These are phyloP conservation scores for Gossypium gossypioides DNA, from an alignment of 441 rosid species.

Conservation along the genomic window DNA sequence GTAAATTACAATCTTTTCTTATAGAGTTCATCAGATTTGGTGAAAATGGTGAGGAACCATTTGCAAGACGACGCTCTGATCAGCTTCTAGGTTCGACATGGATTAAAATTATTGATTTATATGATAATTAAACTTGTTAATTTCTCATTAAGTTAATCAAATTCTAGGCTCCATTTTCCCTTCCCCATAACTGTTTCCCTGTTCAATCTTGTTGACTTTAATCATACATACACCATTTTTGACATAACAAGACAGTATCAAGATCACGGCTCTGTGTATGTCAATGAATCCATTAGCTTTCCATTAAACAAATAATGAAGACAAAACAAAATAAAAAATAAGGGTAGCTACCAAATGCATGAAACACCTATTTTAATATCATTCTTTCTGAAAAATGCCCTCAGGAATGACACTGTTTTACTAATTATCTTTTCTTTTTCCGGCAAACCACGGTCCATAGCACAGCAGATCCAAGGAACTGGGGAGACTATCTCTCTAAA, in stretches of 20 bases:
- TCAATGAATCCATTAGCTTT: constrained; percentile 8
- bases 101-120: neutral
- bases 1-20: neutral
- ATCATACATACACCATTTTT: neutral
- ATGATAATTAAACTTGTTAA: neutral
- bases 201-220: neutral
- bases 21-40: neutral
- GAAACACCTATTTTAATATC: constrained; percentile 24
- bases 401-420: constrained; percentile 22
- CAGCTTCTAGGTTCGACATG: neutral
- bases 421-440: constrained; percentile 19
- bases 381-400: constrained; percentile 20
- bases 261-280: neutral
- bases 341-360: constrained; percentile 18
- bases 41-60: neutral
- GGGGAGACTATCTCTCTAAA: neutral
- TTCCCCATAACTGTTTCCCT: neutral
- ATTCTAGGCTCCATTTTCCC: neutral
- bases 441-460: constrained; percentile 17
- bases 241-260: neutral
- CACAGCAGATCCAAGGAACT: constrained; percentile 12
- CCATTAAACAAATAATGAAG: neutral
- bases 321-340: neutral
- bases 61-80: neutral
- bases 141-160: neutral